Base-by-base conservation (phyloP, 768 basidiomycete species). In the Suillus bovinus region DNA sequence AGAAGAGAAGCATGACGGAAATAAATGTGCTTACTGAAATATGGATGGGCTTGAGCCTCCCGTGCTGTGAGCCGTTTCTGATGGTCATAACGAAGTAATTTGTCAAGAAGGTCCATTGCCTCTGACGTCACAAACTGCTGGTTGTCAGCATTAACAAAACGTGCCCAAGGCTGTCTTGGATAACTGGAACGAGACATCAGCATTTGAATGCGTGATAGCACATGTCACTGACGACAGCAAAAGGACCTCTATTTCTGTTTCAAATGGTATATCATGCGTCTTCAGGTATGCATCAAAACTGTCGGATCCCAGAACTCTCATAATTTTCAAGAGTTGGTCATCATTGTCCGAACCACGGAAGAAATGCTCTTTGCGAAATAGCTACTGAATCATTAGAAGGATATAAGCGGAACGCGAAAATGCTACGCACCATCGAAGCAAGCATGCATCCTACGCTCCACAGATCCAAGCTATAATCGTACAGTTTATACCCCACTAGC, bases 371-470 rank as follows among this genome's bases (percentile, higher is more conserved):
- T 83, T 86, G 58, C 85, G 81, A 76, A 90, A 89, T 62, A 90
- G 85, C 88, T 89, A 54, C 61, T 36, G 34, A 16, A 39, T 46
- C 27, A 36, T 38, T 46, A 36, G 54, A 29, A 27, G 34, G n/a
- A 41, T 29, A 52, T 52, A 34, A 57, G 11, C 20, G 13, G 47
- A 38, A 46, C n/a, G 13, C 27, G 27, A 36, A 1, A 55, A 24
- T 41, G 7, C n/a, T 31, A 70, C 83, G 64, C 59, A 88, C 88
- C 87, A 90, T 89, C 36, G 84, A 82, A 4, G 87, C 89, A 62
- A 88, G 83, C 84, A 89, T 90, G 73, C 88, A 89, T 20, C 88
- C 88, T 61, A 88, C 75, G 72, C 84, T 85, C 88, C 88, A 90
- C 75, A 90, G 81, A 66, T 89, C 88, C 42, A 90, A 77, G 66